Base-by-base conservation (phyloP, 2,329 filamentous ascomycete genomes). In the Talaromyces amestolkiae region DNA sequence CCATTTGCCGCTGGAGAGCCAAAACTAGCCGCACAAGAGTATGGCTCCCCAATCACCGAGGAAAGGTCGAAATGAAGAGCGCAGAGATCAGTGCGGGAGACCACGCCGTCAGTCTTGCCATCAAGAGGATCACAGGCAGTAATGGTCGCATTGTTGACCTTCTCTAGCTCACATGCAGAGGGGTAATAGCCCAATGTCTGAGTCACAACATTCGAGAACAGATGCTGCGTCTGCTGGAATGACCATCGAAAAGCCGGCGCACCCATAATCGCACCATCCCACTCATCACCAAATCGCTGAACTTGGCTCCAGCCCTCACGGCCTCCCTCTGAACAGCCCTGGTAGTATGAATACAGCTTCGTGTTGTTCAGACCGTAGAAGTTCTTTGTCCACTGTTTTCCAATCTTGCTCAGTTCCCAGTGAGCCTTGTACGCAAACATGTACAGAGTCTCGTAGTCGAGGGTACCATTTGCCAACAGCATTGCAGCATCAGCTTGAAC, bases 371-470 rank as follows among this genome's bases (percentile, higher is more conserved):
- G 60, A 17, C 69, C 71, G 72, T 77, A 82, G 67, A 82, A 73
- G 43, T 75, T 75, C 53, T 73, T 74, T 1, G 80, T 77, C 17
- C 81, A 74, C 63, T 75, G 69, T 69, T 82, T 82, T 27, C 81
- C 81, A 8, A 83, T 71, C 1, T 72, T 67, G 3, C 78, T 81
- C 74, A 84, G 76, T 72, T 86, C 84, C 59, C 79, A 78, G 2
- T 84, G 74, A 0, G 80, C 83, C 63, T 80, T 74, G 73, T 85
- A 85, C 1, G 75, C 78, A 62, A 85, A 85, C 76, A 81, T 83
- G 73, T 82, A 79, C 3, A 79, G 75, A 1, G 79, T 74, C 39
- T 85, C 77, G 75, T 78, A 85, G 72, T 86, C 83, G 69, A 84
- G 66, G 3, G 79, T 80, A 5, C 78, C 78, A 58, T 81, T 79